Percentiles rank a stretch among this genome's conserved stretches.
Evolutionary conservation across 192 early-diverging fungal genomes (phyloP).

Genomic region (Backusella psychrophila): DNA sequence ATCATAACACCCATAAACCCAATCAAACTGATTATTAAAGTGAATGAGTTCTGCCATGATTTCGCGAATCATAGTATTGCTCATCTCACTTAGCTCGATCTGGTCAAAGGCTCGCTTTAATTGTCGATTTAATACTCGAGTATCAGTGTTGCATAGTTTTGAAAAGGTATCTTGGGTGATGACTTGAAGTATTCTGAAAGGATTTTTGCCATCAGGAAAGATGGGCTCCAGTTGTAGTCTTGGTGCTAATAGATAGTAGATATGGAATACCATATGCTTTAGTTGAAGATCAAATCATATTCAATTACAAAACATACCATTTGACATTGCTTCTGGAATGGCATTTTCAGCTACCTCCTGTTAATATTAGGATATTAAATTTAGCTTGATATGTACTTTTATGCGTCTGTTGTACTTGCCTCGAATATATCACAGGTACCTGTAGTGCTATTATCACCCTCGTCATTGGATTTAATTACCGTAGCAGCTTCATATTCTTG

Average conservation of each 20-base stretch:
- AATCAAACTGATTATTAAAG: conserved; percentile 44
- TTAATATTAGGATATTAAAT: not conserved
- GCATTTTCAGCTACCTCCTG: not conserved
- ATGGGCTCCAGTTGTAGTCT: not conserved
- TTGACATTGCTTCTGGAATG: conserved; percentile 7
- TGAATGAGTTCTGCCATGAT: conserved; percentile 46
- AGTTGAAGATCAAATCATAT: not conserved
- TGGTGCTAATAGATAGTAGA: not conserved
- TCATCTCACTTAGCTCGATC: conserved; percentile 50
- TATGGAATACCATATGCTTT: not conserved
- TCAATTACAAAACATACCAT: not conserved
- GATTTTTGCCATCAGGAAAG: conserved; percentile 4
- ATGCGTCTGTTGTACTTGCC: not conserved
- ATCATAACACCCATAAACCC: conserved; percentile 36
- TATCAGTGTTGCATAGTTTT: conserved; percentile 46
- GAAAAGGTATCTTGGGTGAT: not conserved
- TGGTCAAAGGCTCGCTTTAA: conserved; percentile 56
- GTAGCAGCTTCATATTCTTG: not conserved
- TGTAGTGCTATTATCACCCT: not conserved
- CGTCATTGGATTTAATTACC: not conserved
- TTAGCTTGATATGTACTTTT: not conserved
- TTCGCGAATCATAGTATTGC: conserved; percentile 55
- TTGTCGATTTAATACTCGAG: conserved; percentile 49
- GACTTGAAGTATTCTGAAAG: not conserved
- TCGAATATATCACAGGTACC: not conserved